Conservation (phyloP, 2,329 filamentous ascomycete genomes). For the Apiospora rasikravindrae region DNA sequence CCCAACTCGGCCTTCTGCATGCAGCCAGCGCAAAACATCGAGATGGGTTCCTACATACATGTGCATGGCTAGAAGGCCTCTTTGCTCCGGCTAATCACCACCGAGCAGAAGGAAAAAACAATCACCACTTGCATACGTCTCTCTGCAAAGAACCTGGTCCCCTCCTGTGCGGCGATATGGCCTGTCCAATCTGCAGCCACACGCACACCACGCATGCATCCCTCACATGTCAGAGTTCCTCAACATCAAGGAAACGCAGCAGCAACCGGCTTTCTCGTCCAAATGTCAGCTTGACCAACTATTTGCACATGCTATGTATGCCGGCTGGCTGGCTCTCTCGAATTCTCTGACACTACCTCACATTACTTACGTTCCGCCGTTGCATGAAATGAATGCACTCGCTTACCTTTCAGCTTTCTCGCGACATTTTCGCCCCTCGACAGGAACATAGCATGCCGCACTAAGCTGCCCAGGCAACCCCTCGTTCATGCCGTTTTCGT, state of each 20-base stretch:
- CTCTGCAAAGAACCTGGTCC: background rate
- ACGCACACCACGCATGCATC: background rate
- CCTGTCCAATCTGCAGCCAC: constrained; percentile 15
- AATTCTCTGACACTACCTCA: no score
- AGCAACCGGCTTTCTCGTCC: background rate
- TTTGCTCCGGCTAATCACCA: constrained; percentile 1
- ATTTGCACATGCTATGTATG: constrained; percentile 1
- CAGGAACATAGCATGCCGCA: background rate
- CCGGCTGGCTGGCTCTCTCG: no score
- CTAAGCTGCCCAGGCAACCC: background rate
- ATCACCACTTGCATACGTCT: background rate
- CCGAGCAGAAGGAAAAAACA: background rate
- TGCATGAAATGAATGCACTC: background rate
- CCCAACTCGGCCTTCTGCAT: constrained; percentile 9
- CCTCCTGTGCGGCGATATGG: background rate
- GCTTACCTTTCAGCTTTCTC: background rate
- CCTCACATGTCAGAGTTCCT: constrained; percentile 14
- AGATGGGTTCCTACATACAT: constrained; percentile 13
- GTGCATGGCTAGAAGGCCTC: constrained; percentile 6
- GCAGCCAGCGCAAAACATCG: constrained; percentile 7
- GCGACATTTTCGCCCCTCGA: background rate
- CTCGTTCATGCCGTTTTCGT: constrained; percentile 1
- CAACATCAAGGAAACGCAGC: background rate
- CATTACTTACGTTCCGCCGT: background rate
- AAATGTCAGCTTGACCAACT: background rate